Conservation (phyloP, 495 filamentous ascomycete genomes). For the Penicillium paxilli region DNA sequence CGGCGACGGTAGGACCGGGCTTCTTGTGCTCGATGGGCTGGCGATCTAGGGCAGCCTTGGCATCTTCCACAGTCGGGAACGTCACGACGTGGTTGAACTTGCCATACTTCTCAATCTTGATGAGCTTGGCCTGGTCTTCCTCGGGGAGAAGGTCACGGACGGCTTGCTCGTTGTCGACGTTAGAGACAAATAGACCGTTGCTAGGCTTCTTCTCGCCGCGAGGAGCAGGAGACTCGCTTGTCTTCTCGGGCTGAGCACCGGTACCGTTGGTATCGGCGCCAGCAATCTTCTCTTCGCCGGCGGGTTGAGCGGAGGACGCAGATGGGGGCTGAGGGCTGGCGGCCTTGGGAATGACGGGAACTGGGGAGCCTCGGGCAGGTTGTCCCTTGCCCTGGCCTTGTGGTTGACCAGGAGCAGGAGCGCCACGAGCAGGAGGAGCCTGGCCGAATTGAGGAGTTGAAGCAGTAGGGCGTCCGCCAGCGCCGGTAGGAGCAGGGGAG, state of each 20-base stretch:
- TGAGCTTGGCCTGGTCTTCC: constrained; percentile 76
- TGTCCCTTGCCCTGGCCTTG: constrained; percentile 40
- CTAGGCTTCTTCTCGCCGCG: constrained; percentile 55
- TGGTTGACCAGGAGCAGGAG: constrained; percentile 37
- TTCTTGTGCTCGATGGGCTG: constrained; percentile 74
- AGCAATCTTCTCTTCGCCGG: constrained; percentile 36
- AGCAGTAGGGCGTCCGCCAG: constrained; percentile 25
- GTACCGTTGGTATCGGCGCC: constrained; percentile 38
- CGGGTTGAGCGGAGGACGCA: constrained; percentile 35
- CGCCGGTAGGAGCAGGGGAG: constrained; percentile 34
- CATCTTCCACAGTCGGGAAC: constrained; percentile 75
- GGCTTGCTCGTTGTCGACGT: constrained; percentile 73
- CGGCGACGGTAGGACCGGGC: constrained; percentile 48
- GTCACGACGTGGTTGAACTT: constrained; percentile 76
- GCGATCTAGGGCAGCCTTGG: constrained; percentile 70
- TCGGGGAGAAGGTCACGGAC: constrained; percentile 76
- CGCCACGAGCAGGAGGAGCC: constrained; percentile 29
- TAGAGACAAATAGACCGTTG: constrained; percentile 82
- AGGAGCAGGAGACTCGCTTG: constrained; percentile 36
- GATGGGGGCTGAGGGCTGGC: constrained; percentile 52
- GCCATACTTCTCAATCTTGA: constrained; percentile 73
- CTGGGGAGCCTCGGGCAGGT: constrained; percentile 45
- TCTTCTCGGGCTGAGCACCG: constrained; percentile 38
- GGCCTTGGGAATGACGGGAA: constrained; percentile 55
- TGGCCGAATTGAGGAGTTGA: constrained; percentile 47